Percentiles rank a stretch among this genome's conserved stretches.
phyloP scores from a whole-genome alignment of 345 rosid genomes.

The Corymbia maculata region DNA sequence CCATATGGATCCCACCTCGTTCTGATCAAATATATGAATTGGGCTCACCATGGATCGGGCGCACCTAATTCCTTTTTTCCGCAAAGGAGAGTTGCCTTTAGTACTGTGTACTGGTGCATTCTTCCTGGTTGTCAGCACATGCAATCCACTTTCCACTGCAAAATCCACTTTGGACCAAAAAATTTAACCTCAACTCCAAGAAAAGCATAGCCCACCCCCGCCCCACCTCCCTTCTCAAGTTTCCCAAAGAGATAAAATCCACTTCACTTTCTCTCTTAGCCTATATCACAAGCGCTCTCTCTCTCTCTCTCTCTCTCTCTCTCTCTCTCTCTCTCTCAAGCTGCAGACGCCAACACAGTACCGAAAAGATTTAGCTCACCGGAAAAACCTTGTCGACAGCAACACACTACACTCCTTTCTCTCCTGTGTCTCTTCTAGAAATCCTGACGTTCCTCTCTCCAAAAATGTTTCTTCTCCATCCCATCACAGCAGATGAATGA shows the following conservation, averaged over 20 bases:
- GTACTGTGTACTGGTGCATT: slow-evolving; percentile 34
- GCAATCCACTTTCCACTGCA: slow-evolving; percentile 94
- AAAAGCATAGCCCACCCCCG: slow-evolving; percentile 39
- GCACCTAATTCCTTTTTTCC: slow-evolving; percentile 21
- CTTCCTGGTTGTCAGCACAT: slow-evolving; percentile 75
- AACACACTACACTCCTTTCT: not conserved
- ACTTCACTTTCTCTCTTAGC: not conserved
- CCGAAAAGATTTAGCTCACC: not conserved
- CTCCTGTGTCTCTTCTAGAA: not conserved
- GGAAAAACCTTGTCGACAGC: not conserved
- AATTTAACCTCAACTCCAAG: slow-evolving; percentile 56
- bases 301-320: not conserved
- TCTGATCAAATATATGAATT: not conserved
- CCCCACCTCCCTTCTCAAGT: slow-evolving; percentile 7
- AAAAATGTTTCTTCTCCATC: not conserved
- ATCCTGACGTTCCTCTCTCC: not conserved
- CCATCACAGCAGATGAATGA: not conserved
- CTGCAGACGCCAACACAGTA: not conserved
- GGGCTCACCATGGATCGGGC: slow-evolving; percentile 4
- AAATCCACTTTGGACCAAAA: slow-evolving; percentile 48
- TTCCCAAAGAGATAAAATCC: not conserved
- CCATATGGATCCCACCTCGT: not conserved
- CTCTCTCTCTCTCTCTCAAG: not conserved
- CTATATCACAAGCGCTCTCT: not conserved
- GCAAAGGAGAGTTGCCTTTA: slow-evolving; percentile 38